phyloP scores from a whole-genome alignment of 176 grass and related monocot species.

The Paspalum notatum region DNA sequence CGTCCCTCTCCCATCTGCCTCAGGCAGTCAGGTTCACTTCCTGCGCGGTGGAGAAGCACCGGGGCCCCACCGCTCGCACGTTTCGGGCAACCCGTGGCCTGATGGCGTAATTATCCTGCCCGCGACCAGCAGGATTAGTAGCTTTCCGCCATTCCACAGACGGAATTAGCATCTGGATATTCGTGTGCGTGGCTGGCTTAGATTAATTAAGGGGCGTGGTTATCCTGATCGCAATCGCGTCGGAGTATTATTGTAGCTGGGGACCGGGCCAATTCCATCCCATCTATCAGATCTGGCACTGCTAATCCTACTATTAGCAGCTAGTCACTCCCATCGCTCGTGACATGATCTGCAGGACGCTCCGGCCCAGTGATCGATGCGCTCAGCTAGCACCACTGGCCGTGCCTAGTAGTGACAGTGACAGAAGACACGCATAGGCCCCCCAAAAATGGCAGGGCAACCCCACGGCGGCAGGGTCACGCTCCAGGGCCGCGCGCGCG shows the following conservation, averaged over 20 bases:
- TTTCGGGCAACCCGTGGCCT: conserved; percentile 38
- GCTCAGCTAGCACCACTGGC: not conserved
- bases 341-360: not conserved
- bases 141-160: conserved; percentile 19
- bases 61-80: conserved; percentile 35
- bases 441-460: conserved; percentile 29
- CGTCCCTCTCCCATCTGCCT: too few species aligned
- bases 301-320: not conserved
- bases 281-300: not conserved
- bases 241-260: not conserved
- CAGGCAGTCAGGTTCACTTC: not conserved
- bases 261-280: not conserved
- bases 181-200: conserved; percentile 38
- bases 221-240: conserved; percentile 36
- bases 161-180: conserved; percentile 36
- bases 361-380: not conserved
- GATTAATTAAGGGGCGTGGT: conserved; percentile 31
- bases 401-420: not conserved
- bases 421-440: not conserved
- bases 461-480: not conserved
- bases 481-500: not conserved
- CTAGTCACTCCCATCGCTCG: not conserved
- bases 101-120: conserved; percentile 36
- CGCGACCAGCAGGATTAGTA: conserved; percentile 23
- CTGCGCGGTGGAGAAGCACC: conserved; percentile 20